A percentile compares a stretch with the other conserved stretches of the same genome.
These are phyloP conservation scores for Cladosporium halotolerans DNA, from an alignment of 2,329 filamentous ascomycete species.

Conservation along the genomic window DNA sequence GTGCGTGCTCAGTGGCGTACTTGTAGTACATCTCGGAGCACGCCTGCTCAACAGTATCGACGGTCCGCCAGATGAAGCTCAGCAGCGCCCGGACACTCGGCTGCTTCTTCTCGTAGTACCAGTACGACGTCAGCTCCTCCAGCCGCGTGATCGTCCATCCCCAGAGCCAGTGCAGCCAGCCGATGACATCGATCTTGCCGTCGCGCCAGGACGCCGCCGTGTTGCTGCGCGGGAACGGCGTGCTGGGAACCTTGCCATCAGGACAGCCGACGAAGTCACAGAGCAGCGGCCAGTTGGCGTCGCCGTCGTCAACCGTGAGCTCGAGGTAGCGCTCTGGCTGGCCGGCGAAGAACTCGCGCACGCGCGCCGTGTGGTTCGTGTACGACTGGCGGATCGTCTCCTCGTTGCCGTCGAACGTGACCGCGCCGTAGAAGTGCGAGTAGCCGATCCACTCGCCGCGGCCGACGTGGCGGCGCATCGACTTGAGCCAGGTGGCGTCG, in stretches of 20 bases:
- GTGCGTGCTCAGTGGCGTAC: no score
- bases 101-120: constrained; percentile 19
- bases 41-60: constrained; percentile 22
- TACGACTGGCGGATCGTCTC: constrained; percentile 21
- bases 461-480: constrained; percentile 24
- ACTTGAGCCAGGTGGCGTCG: constrained; percentile 25
- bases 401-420: constrained; percentile 19
- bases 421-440: constrained; percentile 22
- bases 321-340: constrained; percentile 19
- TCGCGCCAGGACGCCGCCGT: constrained; percentile 24
- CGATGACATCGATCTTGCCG: constrained; percentile 14
- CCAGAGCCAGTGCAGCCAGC: constrained; percentile 21
- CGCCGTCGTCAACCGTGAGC: constrained; percentile 20
- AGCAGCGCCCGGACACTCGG: constrained; percentile 16
- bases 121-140: constrained; percentile 21
- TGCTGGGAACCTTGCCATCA: constrained; percentile 12
- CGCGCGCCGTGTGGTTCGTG: constrained; percentile 19
- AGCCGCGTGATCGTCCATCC: constrained; percentile 24
- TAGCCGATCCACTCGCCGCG: constrained; percentile 23
- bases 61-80: constrained; percentile 18
- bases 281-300: constrained; percentile 20
- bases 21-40: constrained; percentile 23
- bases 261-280: constrained; percentile 19
- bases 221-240: constrained; percentile 23
- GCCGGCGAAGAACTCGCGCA: constrained; percentile 20